phyloP scores from a whole-genome alignment of 768 basidiomycete species.

The Auricularia auricula-judae region DNA sequence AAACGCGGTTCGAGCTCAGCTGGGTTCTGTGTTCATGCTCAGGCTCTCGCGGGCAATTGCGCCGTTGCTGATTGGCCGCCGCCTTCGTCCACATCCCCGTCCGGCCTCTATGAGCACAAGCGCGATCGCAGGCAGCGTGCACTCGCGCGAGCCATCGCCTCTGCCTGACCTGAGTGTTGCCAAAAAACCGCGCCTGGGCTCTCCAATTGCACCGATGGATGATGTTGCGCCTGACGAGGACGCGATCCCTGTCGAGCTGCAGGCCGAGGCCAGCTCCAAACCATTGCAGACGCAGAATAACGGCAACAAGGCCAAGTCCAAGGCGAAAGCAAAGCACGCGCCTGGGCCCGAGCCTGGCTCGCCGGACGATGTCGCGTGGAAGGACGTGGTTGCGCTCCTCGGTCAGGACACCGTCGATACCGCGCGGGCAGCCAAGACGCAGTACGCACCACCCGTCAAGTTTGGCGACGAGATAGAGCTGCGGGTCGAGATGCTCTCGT shows the following conservation, averaged over 20 bases:
- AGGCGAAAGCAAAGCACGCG: constrained; percentile 24
- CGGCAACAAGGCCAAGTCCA: constrained; percentile 13
- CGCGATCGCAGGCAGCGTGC: background rate
- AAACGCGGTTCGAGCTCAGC: no score
- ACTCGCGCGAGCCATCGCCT: background rate
- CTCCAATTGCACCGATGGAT: background rate
- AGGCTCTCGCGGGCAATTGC: no score
- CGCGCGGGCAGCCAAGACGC: constrained; percentile 35
- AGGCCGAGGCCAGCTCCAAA: background rate
- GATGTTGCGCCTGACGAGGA: background rate
- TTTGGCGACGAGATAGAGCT: constrained; percentile 55
- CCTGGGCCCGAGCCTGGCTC: constrained; percentile 52
- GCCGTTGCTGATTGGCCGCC: no score
- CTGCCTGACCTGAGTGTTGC: background rate
- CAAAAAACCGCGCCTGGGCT: background rate
- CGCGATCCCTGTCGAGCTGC: background rate
- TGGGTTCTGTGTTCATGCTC: no score
- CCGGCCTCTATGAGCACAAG: background rate
- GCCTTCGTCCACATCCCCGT: no score
- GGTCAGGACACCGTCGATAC: constrained; percentile 46
- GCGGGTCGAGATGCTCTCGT: constrained; percentile 51
- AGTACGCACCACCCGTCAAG: constrained; percentile 50
- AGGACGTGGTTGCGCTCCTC: constrained; percentile 57
- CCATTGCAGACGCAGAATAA: background rate
- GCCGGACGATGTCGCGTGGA: constrained; percentile 61